Conservation (phyloP, 169 alveolate genomes). For the Cryptosporidium sp. region DNA sequence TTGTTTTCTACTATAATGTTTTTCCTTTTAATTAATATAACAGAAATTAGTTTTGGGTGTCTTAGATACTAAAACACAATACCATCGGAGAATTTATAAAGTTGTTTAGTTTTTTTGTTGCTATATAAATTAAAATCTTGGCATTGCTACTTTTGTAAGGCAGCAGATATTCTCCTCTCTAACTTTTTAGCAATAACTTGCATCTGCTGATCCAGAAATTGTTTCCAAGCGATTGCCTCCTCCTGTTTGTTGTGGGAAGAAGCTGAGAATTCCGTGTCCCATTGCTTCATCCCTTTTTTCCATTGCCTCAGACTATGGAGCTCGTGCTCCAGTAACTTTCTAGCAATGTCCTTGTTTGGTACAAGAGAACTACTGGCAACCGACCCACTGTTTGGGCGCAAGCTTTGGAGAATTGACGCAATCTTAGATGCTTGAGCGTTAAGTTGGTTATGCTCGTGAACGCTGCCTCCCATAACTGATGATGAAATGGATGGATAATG, state of each 20-base stretch:
- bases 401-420: neutral
- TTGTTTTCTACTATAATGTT: neutral
- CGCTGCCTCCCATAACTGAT: neutral
- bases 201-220: slow-evolving; percentile 65
- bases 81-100: neutral
- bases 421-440: neutral
- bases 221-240: slow-evolving; percentile 71
- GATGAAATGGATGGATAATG: slow-evolving; percentile 5
- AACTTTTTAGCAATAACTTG: slow-evolving; percentile 65
- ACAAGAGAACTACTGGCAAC: slow-evolving; percentile 7
- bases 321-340: slow-evolving; percentile 60
- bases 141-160: slow-evolving; percentile 32
- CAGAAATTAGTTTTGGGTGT: neutral
- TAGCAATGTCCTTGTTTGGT: slow-evolving; percentile 10
- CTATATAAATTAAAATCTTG: neutral
- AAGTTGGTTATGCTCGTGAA: neutral
- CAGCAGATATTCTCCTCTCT: slow-evolving; percentile 68
- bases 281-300: slow-evolving; percentile 73
- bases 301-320: slow-evolving; percentile 59
- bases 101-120: neutral
- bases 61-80: neutral
- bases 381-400: slow-evolving; percentile 71
- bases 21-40: neutral
- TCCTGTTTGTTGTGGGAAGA: slow-evolving; percentile 53
- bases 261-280: slow-evolving; percentile 54